Base-by-base conservation (phyloP, 371 early-diverging fungal species). In the Aphelidium insulamus region DNA sequence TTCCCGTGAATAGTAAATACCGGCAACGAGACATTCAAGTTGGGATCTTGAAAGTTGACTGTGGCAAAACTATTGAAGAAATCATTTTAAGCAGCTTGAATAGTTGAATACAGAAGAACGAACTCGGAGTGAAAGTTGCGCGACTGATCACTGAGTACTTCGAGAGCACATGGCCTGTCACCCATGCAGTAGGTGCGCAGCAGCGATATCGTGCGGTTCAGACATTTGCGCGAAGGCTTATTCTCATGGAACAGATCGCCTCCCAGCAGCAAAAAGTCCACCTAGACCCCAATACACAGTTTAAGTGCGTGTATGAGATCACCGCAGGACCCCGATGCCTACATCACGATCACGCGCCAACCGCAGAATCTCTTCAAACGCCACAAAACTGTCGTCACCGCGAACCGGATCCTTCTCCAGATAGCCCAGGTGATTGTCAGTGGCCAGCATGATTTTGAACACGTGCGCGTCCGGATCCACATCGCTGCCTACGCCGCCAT, bases 181-280 rank as follows among this genome's bases (percentile, higher is more conserved):
- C 94, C 94, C 44, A 88, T 45, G 34, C 84, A 84, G 46, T 87
- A 72, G 34, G 66, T 51, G 24, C 83, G 58, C 12, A 99, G 49
- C 21, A 97, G 45, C 4, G 55, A 49, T 49, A 92, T 69, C 0
- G 85, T 71, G 28, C 55, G 54, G 48, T 81, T 60, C 27, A 95
- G 48, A 21, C 74, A 67, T 28, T 70, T 60, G 15, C 82, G 66
- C n/a, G 88, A 80, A 0, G 99, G 99, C 41, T 75, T 73, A 55
- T 87, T 95, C 21, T 94, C 84, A 47, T 99, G 97, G 54, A 97
- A 99, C 16, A 99, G 63, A 58, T 99, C 99, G 12, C 99, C 99
- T 10, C 92, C 95, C n/a, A 97, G 66, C 16, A 98, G 51, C 2
- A 98, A 61, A 53, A 97, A 72, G 57, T 97, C 97, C 6, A 80